Base-by-base conservation (phyloP, 169 alveolate species). In the Cryptosporidium parvum region DNA sequence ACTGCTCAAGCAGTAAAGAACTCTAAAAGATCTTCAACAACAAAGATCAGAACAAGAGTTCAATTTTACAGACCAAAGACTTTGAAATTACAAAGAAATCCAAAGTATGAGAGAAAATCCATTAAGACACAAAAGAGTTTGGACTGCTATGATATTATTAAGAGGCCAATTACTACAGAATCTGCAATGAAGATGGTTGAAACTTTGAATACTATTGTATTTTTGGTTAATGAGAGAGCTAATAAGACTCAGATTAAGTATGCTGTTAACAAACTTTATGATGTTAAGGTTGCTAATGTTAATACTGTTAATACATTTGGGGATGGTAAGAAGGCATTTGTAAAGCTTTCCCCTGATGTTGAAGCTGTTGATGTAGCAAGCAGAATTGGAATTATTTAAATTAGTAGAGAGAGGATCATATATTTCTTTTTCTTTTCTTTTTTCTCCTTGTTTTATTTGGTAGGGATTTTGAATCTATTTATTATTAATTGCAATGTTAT, bases 301-400 rank as follows among this genome's bases (percentile, higher is more conserved):
- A 98, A 98, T 95, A 98, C 99, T 68, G 96, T 98, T 45, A 97
- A 62, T 70, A 96, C 98, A 80, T 97, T 98, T 29, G 99, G 97
- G 86, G 99, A 99, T 67, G 96, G 91, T 89, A 98, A 98, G 97
- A 97, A 97, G 97, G 99, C 99, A 59, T 98, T 95, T 95, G 98
- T 98, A 68, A 96, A 96, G 84, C 93, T 98, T 53, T 95, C 99
- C 21, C 95, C 97, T 48, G 99, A 97, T 85, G 96, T 94, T 85
- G 99, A 97, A 72, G 99, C 99, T 72, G 96, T 98, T 73, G 99
- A 97, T 75, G 98, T 98, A 70, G 99, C 99, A 80, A 97, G 97
- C 97, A 97, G 97, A 91, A 97, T 98, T 85, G 99, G 99, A 91
- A 96, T 98, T 92, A 95, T 97, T 92, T 98, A 95, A 97, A 61